Percentiles rank a stretch among this genome's conserved stretches.
Conservation (phyloP, 345 rosid species). For the Eucalyptus erythrocorys region DNA sequence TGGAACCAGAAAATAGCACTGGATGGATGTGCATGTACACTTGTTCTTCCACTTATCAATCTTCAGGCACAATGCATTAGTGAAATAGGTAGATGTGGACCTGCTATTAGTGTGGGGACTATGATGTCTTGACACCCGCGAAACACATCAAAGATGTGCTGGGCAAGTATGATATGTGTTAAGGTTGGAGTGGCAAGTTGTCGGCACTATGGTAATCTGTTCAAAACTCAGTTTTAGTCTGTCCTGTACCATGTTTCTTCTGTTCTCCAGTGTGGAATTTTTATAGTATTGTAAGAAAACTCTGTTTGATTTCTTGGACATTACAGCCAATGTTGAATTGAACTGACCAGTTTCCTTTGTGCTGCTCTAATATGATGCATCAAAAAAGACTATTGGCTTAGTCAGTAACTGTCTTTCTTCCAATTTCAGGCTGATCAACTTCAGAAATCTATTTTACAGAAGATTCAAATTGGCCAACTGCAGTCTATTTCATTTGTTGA, state of each 20-base stretch:
- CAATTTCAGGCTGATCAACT: slow-evolving; percentile 44
- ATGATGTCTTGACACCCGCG: background rate
- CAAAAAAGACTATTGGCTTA: background rate
- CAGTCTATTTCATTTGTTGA: slow-evolving; percentile 50
- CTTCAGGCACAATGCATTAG: background rate
- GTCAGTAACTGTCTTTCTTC: background rate
- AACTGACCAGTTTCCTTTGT: background rate
- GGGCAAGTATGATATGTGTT: background rate
- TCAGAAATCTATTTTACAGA: slow-evolving; percentile 39
- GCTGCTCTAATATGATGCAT: background rate
- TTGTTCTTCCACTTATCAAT: background rate
- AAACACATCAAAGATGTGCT: background rate
- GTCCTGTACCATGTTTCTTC: background rate
- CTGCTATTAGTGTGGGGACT: background rate
- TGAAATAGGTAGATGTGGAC: background rate
- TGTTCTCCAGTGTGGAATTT: background rate
- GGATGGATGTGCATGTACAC: background rate
- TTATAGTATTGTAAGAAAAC: background rate
- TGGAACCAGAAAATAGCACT: background rate
- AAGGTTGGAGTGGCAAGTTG: background rate
- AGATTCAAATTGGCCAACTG: slow-evolving; percentile 47
- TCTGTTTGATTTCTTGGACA: background rate
- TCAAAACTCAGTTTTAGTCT: background rate
- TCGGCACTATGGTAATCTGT: background rate
- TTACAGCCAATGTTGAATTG: background rate